Base-by-base conservation (phyloP, 139 green algal species). In the Tetraselmis striata region DNA sequence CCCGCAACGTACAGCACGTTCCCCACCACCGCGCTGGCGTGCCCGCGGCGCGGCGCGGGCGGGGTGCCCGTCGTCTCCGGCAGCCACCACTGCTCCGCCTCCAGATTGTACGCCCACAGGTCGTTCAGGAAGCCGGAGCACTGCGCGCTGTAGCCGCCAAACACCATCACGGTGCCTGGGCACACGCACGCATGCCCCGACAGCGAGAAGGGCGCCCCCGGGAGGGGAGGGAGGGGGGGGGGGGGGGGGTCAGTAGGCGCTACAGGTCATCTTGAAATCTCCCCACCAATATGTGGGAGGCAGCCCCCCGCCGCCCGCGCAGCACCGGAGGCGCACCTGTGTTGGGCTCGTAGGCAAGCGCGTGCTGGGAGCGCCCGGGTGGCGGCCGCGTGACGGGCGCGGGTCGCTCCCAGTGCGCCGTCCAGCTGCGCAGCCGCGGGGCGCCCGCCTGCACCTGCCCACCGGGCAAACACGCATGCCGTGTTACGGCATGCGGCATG, bases 11-110 rank as follows among this genome's bases (percentile, higher is more conserved):
- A 84, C 75, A 92, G 78, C 30, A 75, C n/a, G 23, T 79, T 76
- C 1, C 79, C 82, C 26, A 86, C 59, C 28, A 90, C 28, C 0
- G 80, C 88, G 1, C 84, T 81, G 45, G 87, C 86, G 81, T 91
- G 88, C 80, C 84, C 83, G 59, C 88, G 80, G 0, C 88, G 83
- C 0, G 79, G 80, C 27, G 67, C 26, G 1, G 84, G 88, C 74
- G 58, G 76, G 31, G 79, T 45, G 31, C 85, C 87, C 30, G 30
- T 59, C 0, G 77, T 77, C 28, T 90, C 81, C 2, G 86, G 86
- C 78, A 87, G 84, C 84, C 86, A 88, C 88, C 88, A 91, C 79
- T 89, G 84, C 58, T 79, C 77, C 45, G 80, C 77, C 59, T 90
- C 82, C 74, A 88, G 32, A 81, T 85, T 77, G 31, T 88, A 90